A percentile compares a stretch with the other conserved stretches of the same genome.
Evolutionary conservation across 2,329 filamentous ascomycete species (phyloP).

Genomic region (Diaporthe velutina): DNA sequence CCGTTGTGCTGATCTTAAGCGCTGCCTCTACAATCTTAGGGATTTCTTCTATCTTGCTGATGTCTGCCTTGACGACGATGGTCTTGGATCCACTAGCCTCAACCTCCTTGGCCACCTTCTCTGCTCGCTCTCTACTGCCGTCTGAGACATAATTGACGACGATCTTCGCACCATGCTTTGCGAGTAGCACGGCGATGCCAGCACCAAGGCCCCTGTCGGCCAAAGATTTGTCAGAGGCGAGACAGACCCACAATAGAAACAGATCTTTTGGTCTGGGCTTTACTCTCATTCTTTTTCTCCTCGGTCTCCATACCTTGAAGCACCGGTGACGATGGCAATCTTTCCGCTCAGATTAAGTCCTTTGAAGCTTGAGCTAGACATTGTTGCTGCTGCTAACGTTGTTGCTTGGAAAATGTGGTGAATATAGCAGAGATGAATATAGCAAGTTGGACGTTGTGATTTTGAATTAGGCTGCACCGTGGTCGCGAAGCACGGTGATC

Average conservation of each 20-base stretch:
- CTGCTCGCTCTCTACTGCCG: background rate
- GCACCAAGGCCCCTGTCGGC: background rate
- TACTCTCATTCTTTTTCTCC: background rate
- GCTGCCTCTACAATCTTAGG: background rate
- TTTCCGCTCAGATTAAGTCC: background rate
- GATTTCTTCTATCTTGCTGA: background rate
- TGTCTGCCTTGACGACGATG: background rate
- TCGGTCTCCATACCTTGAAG: background rate
- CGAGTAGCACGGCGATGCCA: background rate
- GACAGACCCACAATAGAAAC: background rate
- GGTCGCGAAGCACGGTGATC: background rate
- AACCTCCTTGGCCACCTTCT: background rate
- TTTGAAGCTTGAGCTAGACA: background rate
- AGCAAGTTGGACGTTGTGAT: background rate
- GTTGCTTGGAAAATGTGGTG: background rate
- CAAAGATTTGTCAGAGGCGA: background rate
- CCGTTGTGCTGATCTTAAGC: background rate
- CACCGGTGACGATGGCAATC: background rate
- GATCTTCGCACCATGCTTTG: background rate
- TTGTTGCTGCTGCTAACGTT: background rate
- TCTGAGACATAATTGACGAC: background rate
- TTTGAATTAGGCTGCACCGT: background rate
- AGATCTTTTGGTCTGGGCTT: background rate
- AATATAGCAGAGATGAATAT: too few species aligned
- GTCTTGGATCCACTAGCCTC: background rate